Evolutionary conservation across 108 stramenopile species (phyloP).

Genomic region (Stephanodiscus minutulus): DNA sequence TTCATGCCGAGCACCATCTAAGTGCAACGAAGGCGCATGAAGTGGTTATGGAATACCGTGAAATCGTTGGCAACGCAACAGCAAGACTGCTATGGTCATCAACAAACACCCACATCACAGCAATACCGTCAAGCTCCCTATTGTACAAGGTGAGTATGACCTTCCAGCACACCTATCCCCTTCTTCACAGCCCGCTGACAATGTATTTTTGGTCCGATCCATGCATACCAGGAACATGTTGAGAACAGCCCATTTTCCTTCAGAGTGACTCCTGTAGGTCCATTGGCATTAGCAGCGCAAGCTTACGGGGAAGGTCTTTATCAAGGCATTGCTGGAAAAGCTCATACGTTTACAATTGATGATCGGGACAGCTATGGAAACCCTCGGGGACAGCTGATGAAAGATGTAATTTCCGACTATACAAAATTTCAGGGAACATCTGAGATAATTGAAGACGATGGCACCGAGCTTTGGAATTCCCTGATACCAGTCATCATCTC

Average conservation of each 20-base stretch:
- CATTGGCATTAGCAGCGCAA: conserved; percentile 24
- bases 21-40: conserved; percentile 25
- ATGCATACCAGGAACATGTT: conserved; percentile 22
- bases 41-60: conserved; percentile 50
- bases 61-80: conserved; percentile 36
- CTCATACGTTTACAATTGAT: conserved; percentile 28
- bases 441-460: conserved; percentile 16
- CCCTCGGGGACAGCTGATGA: not conserved
- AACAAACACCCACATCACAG: conserved; percentile 23
- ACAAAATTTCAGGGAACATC: conserved; percentile 25
- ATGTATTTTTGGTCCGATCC: not conserved
- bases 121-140: conserved; percentile 32
- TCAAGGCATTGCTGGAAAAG: conserved; percentile 35
- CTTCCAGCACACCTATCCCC: not conserved
- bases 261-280: conserved; percentile 23
- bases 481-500: conserved; percentile 16
- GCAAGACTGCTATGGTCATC: conserved; percentile 52
- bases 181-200: not conserved
- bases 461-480: conserved; percentile 1
- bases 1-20: conserved; percentile 27
- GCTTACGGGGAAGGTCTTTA: conserved; percentile 41
- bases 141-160: conserved; percentile 31
- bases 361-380: conserved; percentile 40
- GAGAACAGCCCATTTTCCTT: conserved; percentile 26
- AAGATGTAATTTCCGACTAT: conserved; percentile 15